Conservation (phyloP, 192 early-diverging fungal species). For the Coemansia aciculifera region DNA sequence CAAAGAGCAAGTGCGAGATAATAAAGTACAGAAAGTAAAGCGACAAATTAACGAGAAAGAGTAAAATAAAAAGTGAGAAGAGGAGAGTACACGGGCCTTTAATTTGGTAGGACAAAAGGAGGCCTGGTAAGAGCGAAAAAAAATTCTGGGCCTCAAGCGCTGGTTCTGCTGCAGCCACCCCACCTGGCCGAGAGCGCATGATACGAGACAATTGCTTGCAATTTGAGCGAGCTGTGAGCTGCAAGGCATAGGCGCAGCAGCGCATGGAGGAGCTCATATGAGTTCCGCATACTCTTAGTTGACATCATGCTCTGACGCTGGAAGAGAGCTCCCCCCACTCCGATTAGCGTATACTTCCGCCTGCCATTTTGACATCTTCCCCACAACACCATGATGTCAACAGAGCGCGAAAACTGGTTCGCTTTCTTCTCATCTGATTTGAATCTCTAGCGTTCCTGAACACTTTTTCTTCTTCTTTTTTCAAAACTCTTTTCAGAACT, state of each 20-base stretch:
- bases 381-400: not conserved
- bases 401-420: not conserved
- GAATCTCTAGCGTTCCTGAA: not conserved
- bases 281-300: not conserved
- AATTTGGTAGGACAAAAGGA: not conserved
- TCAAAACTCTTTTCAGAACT: not conserved
- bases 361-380: not conserved
- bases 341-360: not conserved
- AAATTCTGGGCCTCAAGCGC: not conserved
- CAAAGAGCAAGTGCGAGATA: not conserved
- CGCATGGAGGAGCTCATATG: not conserved
- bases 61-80: not conserved
- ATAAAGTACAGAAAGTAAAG: not conserved
- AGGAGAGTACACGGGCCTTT: not conserved
- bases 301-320: not conserved
- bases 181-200: conserved; percentile 1
- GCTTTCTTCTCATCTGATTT: not conserved
- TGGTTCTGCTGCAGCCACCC: conserved; percentile 8
- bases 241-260: not conserved
- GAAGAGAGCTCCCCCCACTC: not conserved
- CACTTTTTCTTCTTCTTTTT: not conserved
- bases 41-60: not conserved
- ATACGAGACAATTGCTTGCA: not conserved
- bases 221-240: not conserved
- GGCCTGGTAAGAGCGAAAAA: not conserved